phyloP scores from a whole-genome alignment of 208 protist species.

The Crithidia sp. region DNA sequence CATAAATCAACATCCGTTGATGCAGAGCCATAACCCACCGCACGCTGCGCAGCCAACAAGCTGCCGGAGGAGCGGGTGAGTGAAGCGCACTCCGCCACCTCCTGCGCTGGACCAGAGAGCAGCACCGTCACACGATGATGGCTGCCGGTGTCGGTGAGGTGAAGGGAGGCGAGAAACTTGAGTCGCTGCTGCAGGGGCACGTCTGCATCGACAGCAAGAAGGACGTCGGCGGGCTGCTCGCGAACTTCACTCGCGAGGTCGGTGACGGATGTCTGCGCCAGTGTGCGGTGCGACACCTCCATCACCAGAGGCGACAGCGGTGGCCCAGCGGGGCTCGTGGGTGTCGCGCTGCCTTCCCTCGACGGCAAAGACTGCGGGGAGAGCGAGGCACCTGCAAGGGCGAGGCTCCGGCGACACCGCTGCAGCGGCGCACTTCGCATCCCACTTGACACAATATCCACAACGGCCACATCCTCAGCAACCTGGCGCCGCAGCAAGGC shows the following conservation, averaged over 20 bases:
- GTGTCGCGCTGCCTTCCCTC: too few relatives aligned
- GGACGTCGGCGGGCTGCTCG: conserved; percentile 34
- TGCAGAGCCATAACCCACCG: background rate
- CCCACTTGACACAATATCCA: background rate
- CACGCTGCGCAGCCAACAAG: background rate
- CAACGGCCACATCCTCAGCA: background rate
- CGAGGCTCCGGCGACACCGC: conserved; percentile 18
- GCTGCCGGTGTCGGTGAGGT: conserved; percentile 20
- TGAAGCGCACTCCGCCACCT: conserved; percentile 30
- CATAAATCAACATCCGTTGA: background rate
- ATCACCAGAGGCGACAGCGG: conserved; percentile 7
- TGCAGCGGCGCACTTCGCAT: conserved; percentile 14
- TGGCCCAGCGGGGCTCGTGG: background rate
- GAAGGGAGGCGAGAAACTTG: conserved; percentile 35
- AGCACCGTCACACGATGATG: conserved; percentile 34
- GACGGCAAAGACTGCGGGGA: background rate
- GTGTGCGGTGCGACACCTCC: conserved; percentile 16
- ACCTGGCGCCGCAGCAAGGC: background rate
- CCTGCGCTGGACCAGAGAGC: conserved; percentile 19
- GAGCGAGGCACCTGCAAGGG: background rate
- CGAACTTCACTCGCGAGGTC: conserved; percentile 31
- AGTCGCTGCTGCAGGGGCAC: conserved; percentile 20
- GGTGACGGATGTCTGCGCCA: conserved; percentile 20
- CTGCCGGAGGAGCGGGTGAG: conserved; percentile 24
- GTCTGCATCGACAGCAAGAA: conserved; percentile 14